Percentiles rank a stretch among this genome's conserved stretches.
Evolutionary conservation across 2,329 filamentous ascomycete genomes (phyloP).

Genomic region (Arthrinium puccinioides): DNA sequence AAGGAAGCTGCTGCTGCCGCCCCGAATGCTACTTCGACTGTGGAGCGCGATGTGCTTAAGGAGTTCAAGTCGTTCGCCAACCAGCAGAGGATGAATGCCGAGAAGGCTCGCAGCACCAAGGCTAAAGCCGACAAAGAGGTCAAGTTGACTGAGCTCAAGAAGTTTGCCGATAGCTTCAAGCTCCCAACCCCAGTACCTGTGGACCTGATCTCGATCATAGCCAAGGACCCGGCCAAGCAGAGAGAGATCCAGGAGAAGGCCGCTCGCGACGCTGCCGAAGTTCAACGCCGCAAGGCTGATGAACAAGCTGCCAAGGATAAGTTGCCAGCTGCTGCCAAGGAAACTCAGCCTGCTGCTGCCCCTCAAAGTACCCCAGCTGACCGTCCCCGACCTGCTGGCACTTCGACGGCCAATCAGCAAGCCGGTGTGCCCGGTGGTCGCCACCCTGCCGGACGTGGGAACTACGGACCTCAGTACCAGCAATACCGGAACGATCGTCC

Average conservation of each 20-base stretch:
- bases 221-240: conserved; percentile 94
- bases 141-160: conserved; percentile 90
- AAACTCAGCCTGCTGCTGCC: conserved; percentile 29
- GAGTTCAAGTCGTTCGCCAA: conserved; percentile 59
- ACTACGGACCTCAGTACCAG: conserved; percentile 38
- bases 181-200: conserved; percentile 84
- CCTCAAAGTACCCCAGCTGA: conserved; percentile 14
- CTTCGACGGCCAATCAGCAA: conserved; percentile 10
- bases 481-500: conserved; percentile 41
- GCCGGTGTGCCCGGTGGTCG: conserved; percentile 21
- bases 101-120: conserved; percentile 50
- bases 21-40: conserved; percentile 51
- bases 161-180: conserved; percentile 92
- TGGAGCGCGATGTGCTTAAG: conserved; percentile 54
- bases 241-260: conserved; percentile 88
- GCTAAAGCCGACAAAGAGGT: conserved; percentile 75
- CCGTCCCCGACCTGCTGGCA: conserved; percentile 24
- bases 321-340: conserved; percentile 39
- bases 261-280: conserved; percentile 63
- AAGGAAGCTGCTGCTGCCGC: conserved; percentile 28
- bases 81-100: conserved; percentile 46
- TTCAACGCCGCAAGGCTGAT: conserved; percentile 38
- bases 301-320: conserved; percentile 42
- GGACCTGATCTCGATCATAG: conserved; percentile 89
- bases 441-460: conserved; percentile 40